Base-by-base conservation (phyloP, 2,329 filamentous ascomycete species). In the Trichoderma endophyticum region DNA sequence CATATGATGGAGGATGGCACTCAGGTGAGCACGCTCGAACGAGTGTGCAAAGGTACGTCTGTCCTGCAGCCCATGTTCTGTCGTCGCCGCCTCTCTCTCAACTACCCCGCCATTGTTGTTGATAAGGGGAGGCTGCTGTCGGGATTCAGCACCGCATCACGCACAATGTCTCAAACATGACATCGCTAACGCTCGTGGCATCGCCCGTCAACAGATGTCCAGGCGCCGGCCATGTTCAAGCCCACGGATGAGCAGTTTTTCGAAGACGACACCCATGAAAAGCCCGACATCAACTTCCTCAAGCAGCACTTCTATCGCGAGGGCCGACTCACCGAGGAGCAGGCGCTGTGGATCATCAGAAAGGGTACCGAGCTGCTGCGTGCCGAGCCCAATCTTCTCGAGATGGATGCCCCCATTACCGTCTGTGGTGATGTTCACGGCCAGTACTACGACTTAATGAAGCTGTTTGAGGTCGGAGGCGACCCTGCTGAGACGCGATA, bases 371-470 rank as follows among this genome's bases (percentile, higher is more conserved):
- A 98, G 82, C 84, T 99, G 65, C 87, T 99, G 78, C 92, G 92
- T 79, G 87, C 91, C 74, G 96, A 99, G 84, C 95, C 96, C 75
- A 99, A 98, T 82, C 86, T 99, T 75, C 88, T 99, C 76, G 96
- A 99, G 86, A 99, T 99, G 96, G 96, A 99, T 82, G 96, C 96
- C 54, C 96, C 96, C 73, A 99, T 99, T 80, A 99, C 96, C 11
- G 96, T 99, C 65, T 99, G 96, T 79, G 96, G 96, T 80, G 96
- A 99, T 80, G 95, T 99, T 70, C 96, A 99, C 83, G 96, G 96
- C 76, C 96, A 99, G 84, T 99, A 98, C 85, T 99, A 97, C 82
- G 96, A 99, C 82, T 84, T 99, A 80, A 99, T 99, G 96, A 99
- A 99, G 87, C 88, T 99, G 39, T 99, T 99, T 79, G 96, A 99